phyloP scores from a whole-genome alignment of 148 eudicot species.

The Silene latifolia region DNA sequence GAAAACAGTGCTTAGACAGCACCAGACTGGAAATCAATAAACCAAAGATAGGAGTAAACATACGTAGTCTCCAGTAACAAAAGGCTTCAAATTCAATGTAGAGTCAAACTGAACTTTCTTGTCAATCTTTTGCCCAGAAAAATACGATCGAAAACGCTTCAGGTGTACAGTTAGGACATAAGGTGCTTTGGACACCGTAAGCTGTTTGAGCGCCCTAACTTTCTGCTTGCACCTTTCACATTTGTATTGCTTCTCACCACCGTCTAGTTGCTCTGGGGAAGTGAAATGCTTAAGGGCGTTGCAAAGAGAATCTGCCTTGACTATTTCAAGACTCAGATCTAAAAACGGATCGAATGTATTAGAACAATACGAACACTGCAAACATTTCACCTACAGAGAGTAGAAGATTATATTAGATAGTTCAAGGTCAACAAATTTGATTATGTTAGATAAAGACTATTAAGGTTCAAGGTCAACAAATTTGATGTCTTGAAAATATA shows the following conservation, averaged over 20 bases:
- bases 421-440: not conserved
- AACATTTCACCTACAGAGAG: conserved; percentile 73
- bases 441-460: not conserved
- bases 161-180: conserved; percentile 76
- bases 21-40: not conserved
- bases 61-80: conserved; percentile 77
- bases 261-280: conserved; percentile 78
- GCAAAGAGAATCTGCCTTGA: conserved; percentile 61
- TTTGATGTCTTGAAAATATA: not conserved
- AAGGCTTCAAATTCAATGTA: conserved; percentile 74
- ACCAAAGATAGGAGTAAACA: conserved; percentile 27
- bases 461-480: not conserved
- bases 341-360: conserved; percentile 86
- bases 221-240: conserved; percentile 89
- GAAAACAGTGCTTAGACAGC: not conserved
- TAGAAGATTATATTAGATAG: not conserved
- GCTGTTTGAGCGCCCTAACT: conserved; percentile 86
- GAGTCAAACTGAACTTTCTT: conserved; percentile 69
- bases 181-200: conserved; percentile 77
- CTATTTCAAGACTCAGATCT: conserved; percentile 90
- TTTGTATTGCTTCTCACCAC: conserved; percentile 81
- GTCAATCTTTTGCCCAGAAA: conserved; percentile 73
- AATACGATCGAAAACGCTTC: conserved; percentile 75
- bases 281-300: conserved; percentile 79
- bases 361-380: conserved; percentile 77